Evolutionary conservation across 2,329 filamentous ascomycete genomes (phyloP).

Genomic region (Fusarium nisikadoi): DNA sequence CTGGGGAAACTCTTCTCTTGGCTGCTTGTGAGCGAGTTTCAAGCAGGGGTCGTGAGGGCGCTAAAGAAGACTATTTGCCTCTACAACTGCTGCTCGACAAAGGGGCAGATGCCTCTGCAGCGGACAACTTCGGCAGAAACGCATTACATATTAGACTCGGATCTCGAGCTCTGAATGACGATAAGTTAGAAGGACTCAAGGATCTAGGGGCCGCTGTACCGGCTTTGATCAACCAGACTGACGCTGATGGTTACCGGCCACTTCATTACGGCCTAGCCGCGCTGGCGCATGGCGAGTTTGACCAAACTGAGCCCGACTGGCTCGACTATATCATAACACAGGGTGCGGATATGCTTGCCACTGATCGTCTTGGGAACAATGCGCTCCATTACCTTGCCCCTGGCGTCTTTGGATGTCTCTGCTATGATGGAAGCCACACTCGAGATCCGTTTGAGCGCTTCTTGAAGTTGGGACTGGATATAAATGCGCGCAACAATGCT

Average conservation of each 20-base stretch:
- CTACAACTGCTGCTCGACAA: constrained; percentile 12
- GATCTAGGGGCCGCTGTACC: background rate
- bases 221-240: constrained; percentile 19
- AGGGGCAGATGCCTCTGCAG: constrained; percentile 21
- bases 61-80: background rate
- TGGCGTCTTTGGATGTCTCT: background rate
- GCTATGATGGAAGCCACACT: background rate
- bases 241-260: constrained; percentile 27
- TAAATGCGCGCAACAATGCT: constrained; percentile 29
- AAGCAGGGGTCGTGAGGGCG: background rate
- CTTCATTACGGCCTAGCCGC: constrained; percentile 26
- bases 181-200: background rate
- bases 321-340: constrained; percentile 18
- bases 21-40: constrained; percentile 10
- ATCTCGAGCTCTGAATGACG: background rate
- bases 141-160: constrained; percentile 21
- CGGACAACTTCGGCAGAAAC: constrained; percentile 25
- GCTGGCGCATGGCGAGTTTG: background rate
- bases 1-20: constrained; percentile 23
- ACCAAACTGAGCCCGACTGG: background rate
- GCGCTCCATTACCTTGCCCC: constrained; percentile 20
- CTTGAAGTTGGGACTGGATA: constrained; percentile 11
- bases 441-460: constrained; percentile 7
- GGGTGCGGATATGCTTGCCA: constrained; percentile 14
- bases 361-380: constrained; percentile 21